Evolutionary conservation across 139 green algal genomes (phyloP).

Genomic region (Tetratostichococcus sp.): DNA sequence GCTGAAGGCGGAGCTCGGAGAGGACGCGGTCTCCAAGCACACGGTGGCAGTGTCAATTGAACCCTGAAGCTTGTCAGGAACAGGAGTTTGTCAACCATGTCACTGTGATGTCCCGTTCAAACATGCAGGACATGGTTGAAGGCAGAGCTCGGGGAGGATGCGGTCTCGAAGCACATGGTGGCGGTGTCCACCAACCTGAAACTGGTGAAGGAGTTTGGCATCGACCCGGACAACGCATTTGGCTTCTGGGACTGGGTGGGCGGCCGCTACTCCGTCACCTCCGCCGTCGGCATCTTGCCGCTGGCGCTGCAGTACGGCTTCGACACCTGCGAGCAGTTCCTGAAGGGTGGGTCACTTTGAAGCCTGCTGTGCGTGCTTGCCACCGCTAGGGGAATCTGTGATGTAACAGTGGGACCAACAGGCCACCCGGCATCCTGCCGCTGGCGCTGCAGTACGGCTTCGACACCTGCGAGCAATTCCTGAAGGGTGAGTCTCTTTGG

Average conservation of each 20-base stretch:
- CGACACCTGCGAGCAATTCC: slow-evolving; percentile 81
- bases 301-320: slow-evolving; percentile 97
- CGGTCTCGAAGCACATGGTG: slow-evolving; percentile 98
- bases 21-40: slow-evolving; percentile 87
- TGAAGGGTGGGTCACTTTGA: slow-evolving; percentile 44
- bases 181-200: slow-evolving; percentile 98
- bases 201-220: slow-evolving; percentile 97
- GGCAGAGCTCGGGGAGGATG: slow-evolving; percentile 61
- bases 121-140: slow-evolving; percentile 81
- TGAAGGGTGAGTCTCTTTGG: slow-evolving; percentile 26
- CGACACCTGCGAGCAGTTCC: slow-evolving; percentile 81
- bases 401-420: too few species aligned
- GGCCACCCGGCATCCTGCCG: slow-evolving; percentile 76
- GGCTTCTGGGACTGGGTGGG: slow-evolving; percentile 99
- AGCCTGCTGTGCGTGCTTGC: too few species aligned
- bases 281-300: slow-evolving; percentile 92
- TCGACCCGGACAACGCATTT: slow-evolving; percentile 97
- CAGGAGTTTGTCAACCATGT: slow-evolving; percentile 98
- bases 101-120: too few species aligned
- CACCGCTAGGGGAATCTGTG: too few species aligned
- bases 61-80: slow-evolving; percentile 95
- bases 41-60: slow-evolving; percentile 99
- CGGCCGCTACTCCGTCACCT: slow-evolving; percentile 94
- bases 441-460: slow-evolving; percentile 97
- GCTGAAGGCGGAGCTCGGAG: slow-evolving; percentile 72